phyloP scores from a whole-genome alignment of 1,284 basidiomycete genomes.

The Tilletia horrida region DNA sequence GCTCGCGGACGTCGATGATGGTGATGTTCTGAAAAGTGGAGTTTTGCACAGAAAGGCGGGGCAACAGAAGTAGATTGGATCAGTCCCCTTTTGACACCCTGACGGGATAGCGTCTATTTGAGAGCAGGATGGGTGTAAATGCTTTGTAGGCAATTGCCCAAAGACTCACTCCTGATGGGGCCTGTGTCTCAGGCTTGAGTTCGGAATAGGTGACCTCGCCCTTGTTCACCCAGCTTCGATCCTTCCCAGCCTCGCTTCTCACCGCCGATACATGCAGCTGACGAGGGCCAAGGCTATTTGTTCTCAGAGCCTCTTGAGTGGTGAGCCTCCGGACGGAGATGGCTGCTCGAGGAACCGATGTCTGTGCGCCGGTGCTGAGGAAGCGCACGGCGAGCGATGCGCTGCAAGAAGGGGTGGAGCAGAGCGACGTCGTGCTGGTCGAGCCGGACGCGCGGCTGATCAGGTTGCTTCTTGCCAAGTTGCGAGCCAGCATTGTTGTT shows the following conservation, averaged over 20 bases:
- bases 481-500: background rate
- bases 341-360: background rate
- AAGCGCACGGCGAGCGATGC: background rate
- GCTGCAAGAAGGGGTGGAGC: background rate
- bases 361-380: background rate
- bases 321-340: background rate
- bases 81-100: background rate
- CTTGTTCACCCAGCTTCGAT: constrained; percentile 34
- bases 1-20: constrained; percentile 75
- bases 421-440: background rate
- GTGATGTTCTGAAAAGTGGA: constrained; percentile 26
- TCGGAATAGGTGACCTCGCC: constrained; percentile 71
- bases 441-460: background rate
- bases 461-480: background rate
- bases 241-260: constrained; percentile 26
- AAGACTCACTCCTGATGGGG: constrained; percentile 71
- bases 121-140: too few species aligned
- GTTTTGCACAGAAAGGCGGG: background rate
- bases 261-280: constrained; percentile 1
- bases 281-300: too few species aligned
- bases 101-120: background rate
- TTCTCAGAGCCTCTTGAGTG: too few species aligned
- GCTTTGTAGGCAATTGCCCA: too few species aligned
- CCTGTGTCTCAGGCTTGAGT: constrained; percentile 75
- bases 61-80: background rate